Percentiles rank a stretch among this genome's conserved stretches.
Evolutionary conservation across 2,329 filamentous ascomycete species (phyloP).

Genomic region (Cladosporium cucumerinum): DNA sequence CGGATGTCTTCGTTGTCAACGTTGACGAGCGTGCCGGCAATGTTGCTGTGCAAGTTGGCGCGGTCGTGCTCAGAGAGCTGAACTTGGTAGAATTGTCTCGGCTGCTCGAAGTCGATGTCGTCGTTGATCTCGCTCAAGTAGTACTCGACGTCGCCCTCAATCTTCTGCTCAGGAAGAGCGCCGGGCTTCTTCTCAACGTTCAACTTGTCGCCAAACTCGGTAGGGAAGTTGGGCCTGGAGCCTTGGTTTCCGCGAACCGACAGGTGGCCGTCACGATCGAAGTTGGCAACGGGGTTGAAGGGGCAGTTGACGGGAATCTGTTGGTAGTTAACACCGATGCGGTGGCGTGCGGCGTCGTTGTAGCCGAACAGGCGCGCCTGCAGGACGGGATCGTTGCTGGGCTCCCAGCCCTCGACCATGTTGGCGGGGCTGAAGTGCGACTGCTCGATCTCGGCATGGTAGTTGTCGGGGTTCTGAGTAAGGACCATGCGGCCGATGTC

Average conservation of each 20-base stretch:
- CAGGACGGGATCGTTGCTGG: constrained; percentile 59
- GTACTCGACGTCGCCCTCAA: constrained; percentile 23
- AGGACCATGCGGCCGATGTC: constrained; percentile 51
- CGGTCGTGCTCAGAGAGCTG: constrained; percentile 26
- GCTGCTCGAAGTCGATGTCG: constrained; percentile 31
- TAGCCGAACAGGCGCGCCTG: constrained; percentile 63
- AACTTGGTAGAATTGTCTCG: constrained; percentile 28
- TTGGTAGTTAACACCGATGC: constrained; percentile 50
- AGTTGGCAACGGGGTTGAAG: constrained; percentile 23
- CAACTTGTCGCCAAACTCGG: constrained; percentile 27
- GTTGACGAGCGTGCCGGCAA: constrained; percentile 30
- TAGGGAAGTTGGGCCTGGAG: constrained; percentile 19
- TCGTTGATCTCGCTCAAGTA: constrained; percentile 27
- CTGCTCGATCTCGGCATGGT: constrained; percentile 66
- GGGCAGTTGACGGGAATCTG: constrained; percentile 40
- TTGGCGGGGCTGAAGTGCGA: constrained; percentile 63
- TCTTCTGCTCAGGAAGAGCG: constrained; percentile 24
- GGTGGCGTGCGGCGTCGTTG: constrained; percentile 53
- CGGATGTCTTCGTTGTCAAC: constrained; percentile 27
- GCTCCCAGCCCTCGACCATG: constrained; percentile 61
- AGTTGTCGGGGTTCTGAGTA: constrained; percentile 57
- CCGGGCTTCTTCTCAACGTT: constrained; percentile 25
- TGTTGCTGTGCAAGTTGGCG: constrained; percentile 29
- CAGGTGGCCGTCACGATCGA: constrained; percentile 32
- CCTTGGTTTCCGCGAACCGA: constrained; percentile 25